Base-by-base conservation (phyloP, 2,329 filamentous ascomycete genomes). In the Chalara sp. region DNA sequence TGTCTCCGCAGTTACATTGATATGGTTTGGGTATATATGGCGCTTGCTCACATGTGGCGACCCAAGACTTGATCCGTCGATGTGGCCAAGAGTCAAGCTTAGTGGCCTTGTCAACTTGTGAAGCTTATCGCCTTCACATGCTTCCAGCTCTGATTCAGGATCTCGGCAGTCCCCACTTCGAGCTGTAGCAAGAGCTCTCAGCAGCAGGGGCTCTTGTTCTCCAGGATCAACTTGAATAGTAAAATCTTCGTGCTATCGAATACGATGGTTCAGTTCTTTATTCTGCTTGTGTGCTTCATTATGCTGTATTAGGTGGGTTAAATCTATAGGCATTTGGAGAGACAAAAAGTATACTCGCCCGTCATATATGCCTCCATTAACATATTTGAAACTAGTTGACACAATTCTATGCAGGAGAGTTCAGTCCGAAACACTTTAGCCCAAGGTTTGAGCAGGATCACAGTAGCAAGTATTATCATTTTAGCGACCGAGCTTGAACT, bases 401-500 rank as follows among this genome's bases (percentile, higher is more conserved):
- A 21, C 21, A 21, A 21, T 21, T 21, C 21, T 21, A 21, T 3
- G 21, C 21, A 21, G 21, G 21, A 21, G 21, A 21, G 21, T 21
- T 21, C 3, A 21, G 21, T 21, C 21, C 21, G 21, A 21, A 21
- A 21, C 21, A 21, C 21, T 21, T 21, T 21, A 21, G 21, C 21
- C 21, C 21, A 21, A 21, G 21, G 3, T 21, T 21, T 21, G 21
- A 21, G 21, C 21, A 3, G 21, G 21, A 21, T 21, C 21, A 21
- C 3, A 2, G 37, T 57, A 6, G 44, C 46, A 30, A 50, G 39
- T 44, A 47, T 44, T 5, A 44, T 56, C 1, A 30, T 57, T 5
- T 33, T 49, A 8, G 51, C 53, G 1, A 57, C 47, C 7, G 62
- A 64, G 45, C 53, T 61, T 2, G 60, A 56, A 0, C 49, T 63